phyloP scores from a whole-genome alignment of 352 stramenopile species.

The Pythium scleroteichum region DNA sequence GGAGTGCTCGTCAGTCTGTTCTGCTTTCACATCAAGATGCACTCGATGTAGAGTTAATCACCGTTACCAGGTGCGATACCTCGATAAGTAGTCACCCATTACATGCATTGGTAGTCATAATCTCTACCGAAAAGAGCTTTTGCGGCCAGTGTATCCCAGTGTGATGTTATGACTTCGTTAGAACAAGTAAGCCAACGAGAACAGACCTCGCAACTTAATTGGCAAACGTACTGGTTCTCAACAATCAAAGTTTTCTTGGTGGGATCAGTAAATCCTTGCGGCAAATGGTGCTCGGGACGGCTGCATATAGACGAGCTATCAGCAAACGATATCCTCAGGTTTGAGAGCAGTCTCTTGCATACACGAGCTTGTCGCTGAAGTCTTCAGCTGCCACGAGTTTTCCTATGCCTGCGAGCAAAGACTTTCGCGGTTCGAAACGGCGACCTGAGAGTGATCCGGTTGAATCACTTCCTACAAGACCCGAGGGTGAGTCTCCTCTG shows the following conservation, averaged over 20 bases:
- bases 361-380: constrained; percentile 40
- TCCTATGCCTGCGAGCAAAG: constrained; percentile 73
- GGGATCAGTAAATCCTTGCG: constrained; percentile 52
- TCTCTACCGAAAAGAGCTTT: constrained; percentile 22
- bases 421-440: constrained; percentile 52
- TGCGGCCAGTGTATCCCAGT: constrained; percentile 53
- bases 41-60: constrained; percentile 54
- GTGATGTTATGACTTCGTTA: constrained; percentile 39
- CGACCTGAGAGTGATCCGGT: constrained; percentile 39
- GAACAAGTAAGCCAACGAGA: constrained; percentile 5
- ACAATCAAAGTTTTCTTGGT: constrained; percentile 57
- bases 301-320: too few relatives aligned
- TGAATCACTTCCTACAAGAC: constrained; percentile 30
- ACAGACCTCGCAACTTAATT: neutral
- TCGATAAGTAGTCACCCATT: neutral
- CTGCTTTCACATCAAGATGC: constrained; percentile 74
- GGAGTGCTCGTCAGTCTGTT: constrained; percentile 57
- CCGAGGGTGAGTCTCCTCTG: constrained; percentile 14
- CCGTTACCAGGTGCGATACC: neutral
- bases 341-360: constrained; percentile 13
- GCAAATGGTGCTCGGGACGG: constrained; percentile 48
- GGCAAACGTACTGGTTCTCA: constrained; percentile 68
- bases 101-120: neutral
- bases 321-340: too few relatives aligned
- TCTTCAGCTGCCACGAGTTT: constrained; percentile 69